Evolutionary conservation across 495 filamentous ascomycete species (phyloP).

Genomic region (Margaritispora aquatica): DNA sequence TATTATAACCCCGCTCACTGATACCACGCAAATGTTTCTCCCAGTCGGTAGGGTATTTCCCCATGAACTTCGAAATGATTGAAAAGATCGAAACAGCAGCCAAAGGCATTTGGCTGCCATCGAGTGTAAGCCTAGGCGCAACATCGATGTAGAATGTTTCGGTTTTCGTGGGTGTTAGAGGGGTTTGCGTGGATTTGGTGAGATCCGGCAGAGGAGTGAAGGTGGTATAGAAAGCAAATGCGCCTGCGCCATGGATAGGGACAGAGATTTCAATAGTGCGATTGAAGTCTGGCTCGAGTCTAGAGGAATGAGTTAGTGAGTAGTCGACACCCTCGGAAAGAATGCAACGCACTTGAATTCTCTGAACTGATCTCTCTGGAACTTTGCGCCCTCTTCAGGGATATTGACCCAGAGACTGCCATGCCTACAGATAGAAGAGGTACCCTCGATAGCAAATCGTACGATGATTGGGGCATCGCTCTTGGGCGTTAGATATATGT

Average conservation of each 20-base stretch:
- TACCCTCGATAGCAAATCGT: constrained; percentile 91
- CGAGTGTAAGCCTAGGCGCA: constrained; percentile 70
- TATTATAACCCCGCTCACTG: constrained; percentile 87
- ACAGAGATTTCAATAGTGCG: constrained; percentile 83
- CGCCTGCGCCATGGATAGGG: constrained; percentile 74
- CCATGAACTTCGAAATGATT: constrained; percentile 97
- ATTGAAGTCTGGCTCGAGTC: constrained; percentile 84
- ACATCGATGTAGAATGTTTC: constrained; percentile 88
- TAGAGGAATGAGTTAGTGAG: constrained; percentile 1
- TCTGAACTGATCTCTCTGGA: constrained; percentile 69
- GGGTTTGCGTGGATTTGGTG: constrained; percentile 42
- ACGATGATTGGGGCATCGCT: constrained; percentile 64
- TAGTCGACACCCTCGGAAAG: not conserved
- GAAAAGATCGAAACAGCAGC: constrained; percentile 88
- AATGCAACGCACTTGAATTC: constrained; percentile 69
- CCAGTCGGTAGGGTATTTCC: constrained; percentile 82
- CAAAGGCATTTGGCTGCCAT: constrained; percentile 63
- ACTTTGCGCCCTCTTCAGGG: constrained; percentile 65
- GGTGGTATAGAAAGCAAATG: constrained; percentile 93
- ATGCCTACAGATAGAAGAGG: constrained; percentile 88
- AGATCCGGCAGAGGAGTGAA: constrained; percentile 83
- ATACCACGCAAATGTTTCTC: constrained; percentile 83
- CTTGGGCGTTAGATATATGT: constrained; percentile 84
- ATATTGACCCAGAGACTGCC: constrained; percentile 96
- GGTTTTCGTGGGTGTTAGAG: constrained; percentile 55